Evolutionary conservation across 352 stramenopile species (phyloP), one percentile per base, ranked within the genome.

Genomic region (Elongisporangium undulatum): DNA sequence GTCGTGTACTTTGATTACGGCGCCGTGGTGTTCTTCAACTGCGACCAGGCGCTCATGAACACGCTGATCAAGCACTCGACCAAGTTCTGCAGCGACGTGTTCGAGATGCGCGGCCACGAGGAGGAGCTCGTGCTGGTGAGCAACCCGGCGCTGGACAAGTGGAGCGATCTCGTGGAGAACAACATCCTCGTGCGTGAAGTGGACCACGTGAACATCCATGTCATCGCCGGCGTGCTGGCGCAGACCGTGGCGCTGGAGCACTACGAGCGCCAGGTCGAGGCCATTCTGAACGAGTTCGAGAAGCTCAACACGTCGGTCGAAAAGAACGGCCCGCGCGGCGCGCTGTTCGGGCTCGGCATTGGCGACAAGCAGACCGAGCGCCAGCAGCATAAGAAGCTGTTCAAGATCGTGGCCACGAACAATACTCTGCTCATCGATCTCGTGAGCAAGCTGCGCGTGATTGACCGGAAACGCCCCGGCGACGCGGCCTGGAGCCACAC

Each of bases 361-460:
- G 71, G 71, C 23, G 64, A 72, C 49, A 73, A 82, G 63, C 62
- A 75, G 57, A 88, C 77, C 5, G 85, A 94, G 55, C 75, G 74
- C 26, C 76, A 91, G 62, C 85, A 92, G 66, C 79, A 90, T 56
- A 86, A 87, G 66, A 80, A 88, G 38, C 56, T 94, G 48, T 94
- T 94, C 67, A 78, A 92, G 66, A 94, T 98, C 34, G 91, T 99
- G 23, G 94, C 95, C 17, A 94, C 89, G 45, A 98, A 98, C 70
- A 99, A 99, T 79, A 97, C 88, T 64, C 77, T 99, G 50, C 86
- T 98, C 49, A 98, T 98, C 55, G 94, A 98, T 59, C 85, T 99
- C 58, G 93, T 99, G 62, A 96, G 82, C 51, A 98, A 98, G 64
- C 77, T 99, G 53, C 94, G 94, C 29, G 89, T 99, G 49, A 97